A percentile compares a stretch with the other conserved stretches of the same genome.
phyloP scores from a whole-genome alignment of 2,329 filamentous ascomycete species.

The Bipolaris gigantea region DNA sequence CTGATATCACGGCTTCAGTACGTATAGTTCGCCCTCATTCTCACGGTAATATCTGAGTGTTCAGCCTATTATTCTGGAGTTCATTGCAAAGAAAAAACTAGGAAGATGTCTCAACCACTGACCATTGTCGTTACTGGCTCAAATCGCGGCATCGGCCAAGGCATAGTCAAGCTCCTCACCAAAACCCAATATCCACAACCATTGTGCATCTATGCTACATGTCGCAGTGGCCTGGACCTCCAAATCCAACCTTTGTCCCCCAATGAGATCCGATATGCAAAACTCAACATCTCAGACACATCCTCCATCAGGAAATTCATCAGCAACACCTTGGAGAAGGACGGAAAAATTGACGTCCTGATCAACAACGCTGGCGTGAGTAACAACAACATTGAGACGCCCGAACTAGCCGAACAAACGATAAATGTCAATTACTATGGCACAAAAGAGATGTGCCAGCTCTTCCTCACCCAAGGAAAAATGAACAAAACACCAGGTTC shows the following conservation, averaged over 20 bases:
- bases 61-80: too few species aligned
- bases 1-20: slow-evolving; percentile 5
- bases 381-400: slow-evolving; percentile 18
- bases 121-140: slow-evolving; percentile 28
- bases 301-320: slow-evolving; percentile 22
- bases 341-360: slow-evolving; percentile 19
- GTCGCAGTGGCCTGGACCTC: slow-evolving; percentile 18
- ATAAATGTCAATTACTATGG: slow-evolving; percentile 22
- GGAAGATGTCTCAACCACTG: slow-evolving; percentile 16
- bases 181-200: slow-evolving; percentile 15
- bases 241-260: slow-evolving; percentile 5
- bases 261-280: slow-evolving; percentile 17
- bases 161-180: slow-evolving; percentile 25
- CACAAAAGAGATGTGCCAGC: slow-evolving; percentile 21
- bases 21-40: not conserved
- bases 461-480: slow-evolving; percentile 14
- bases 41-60: not conserved
- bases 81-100: not conserved
- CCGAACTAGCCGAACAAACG: slow-evolving; percentile 10
- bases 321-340: not conserved
- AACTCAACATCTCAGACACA: slow-evolving; percentile 19
- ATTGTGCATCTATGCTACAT: slow-evolving; percentile 25
- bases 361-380: slow-evolving; percentile 31
- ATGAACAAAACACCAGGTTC: slow-evolving; percentile 5
- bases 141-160: slow-evolving; percentile 28